Conservation (phyloP, 129 eudicot species). For the Tagetes erecta region DNA sequence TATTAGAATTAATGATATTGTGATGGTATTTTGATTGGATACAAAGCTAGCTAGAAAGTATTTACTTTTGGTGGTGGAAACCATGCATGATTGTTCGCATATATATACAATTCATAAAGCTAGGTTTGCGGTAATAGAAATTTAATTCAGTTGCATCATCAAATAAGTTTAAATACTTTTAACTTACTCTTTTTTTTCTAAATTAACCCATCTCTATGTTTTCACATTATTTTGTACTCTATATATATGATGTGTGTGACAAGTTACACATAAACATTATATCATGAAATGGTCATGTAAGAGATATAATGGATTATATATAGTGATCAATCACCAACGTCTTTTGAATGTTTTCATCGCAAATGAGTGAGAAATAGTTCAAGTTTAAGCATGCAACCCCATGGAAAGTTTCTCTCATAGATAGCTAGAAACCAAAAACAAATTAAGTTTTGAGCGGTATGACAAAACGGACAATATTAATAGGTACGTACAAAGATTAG, state of each 20-base stretch:
- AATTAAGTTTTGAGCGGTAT: neutral
- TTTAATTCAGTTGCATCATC: neutral
- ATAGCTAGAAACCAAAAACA: neutral
- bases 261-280: neutral
- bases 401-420: neutral
- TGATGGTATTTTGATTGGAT: constrained; percentile 31
- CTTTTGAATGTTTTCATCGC: neutral
- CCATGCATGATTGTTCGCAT: constrained; percentile 33
- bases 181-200: too few relatives aligned
- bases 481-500: neutral
- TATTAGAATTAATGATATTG: constrained; percentile 23
- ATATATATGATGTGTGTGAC: neutral
- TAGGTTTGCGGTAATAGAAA: constrained; percentile 14
- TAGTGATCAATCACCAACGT: too few relatives aligned
- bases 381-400: neutral
- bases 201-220: neutral
- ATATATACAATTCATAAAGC: constrained; percentile 8
- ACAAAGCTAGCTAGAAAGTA: constrained; percentile 16
- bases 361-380: neutral
- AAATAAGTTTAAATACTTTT: neutral
- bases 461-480: neutral
- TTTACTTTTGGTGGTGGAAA: constrained; percentile 38
- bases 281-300: too few relatives aligned
- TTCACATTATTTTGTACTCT: constrained; percentile 18
- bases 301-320: too few relatives aligned